A percentile compares a stretch with the other conserved stretches of the same genome.
phyloP scores from a whole-genome alignment of 2,329 filamentous ascomycete genomes.

The Calonectria fujianensis region DNA sequence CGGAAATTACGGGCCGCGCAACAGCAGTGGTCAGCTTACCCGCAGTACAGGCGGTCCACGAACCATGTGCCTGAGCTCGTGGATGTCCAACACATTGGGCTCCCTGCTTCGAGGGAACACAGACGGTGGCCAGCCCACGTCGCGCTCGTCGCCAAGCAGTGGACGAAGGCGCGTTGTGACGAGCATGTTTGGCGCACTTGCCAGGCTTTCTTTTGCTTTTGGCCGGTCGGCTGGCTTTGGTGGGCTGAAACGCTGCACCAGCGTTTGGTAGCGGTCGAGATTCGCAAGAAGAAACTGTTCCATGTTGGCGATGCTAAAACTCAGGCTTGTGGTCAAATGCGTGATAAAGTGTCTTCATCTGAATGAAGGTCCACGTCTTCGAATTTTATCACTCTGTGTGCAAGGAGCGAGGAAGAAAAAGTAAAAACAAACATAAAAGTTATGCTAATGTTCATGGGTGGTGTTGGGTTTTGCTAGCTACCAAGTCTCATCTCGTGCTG shows the following conservation, averaged over 20 bases:
- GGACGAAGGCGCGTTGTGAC: slow-evolving; percentile 63
- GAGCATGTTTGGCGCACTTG: slow-evolving; percentile 55
- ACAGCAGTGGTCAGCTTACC: slow-evolving; percentile 43
- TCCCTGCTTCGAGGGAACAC: slow-evolving; percentile 52
- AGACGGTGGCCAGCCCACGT: slow-evolving; percentile 55
- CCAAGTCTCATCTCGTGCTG: not conserved
- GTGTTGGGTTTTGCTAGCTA: not conserved
- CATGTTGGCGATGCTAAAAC: not conserved
- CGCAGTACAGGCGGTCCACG: slow-evolving; percentile 56
- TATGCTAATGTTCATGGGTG: not conserved
- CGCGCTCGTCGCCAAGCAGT: slow-evolving; percentile 59
- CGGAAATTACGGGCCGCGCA: not conserved
- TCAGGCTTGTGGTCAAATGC: not conserved
- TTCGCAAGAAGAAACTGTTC: slow-evolving; percentile 10
- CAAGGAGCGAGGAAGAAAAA: not conserved
- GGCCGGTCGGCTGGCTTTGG: not conserved
- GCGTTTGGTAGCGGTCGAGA: not conserved
- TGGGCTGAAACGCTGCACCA: not conserved
- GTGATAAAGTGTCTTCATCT: not conserved
- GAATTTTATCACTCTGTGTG: not conserved
- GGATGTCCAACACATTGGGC: slow-evolving; percentile 58
- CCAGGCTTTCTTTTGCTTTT: not conserved
- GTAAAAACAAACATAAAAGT: not conserved
- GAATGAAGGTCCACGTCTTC: not conserved
- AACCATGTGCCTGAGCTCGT: slow-evolving; percentile 60